A percentile compares a stretch with the other conserved stretches of the same genome.
phyloP scores from a whole-genome alignment of 176 grass and related monocot species.

The Oryza glumipatula region DNA sequence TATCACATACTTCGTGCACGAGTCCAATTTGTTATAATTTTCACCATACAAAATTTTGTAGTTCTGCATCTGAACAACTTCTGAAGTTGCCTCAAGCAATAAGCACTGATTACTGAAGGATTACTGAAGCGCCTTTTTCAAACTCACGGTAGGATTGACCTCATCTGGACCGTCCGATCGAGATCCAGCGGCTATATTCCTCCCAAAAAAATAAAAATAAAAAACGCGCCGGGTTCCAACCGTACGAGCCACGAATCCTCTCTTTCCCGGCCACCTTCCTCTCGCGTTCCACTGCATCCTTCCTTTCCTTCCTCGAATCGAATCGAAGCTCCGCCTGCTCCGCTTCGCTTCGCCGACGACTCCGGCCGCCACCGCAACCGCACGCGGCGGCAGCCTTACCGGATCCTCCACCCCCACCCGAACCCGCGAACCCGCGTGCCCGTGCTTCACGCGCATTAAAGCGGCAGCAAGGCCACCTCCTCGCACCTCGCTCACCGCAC shows the following conservation, averaged over 20 bases:
- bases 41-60: not conserved
- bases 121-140: not conserved
- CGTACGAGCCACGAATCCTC: conserved; percentile 5
- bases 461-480: conserved; percentile 28
- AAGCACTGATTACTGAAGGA: not conserved
- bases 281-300: not conserved
- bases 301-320: no score
- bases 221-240: not conserved
- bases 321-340: no score
- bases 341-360: conserved; percentile 16
- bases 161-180: not conserved
- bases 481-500: not conserved
- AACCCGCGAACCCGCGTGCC: conserved; percentile 29
- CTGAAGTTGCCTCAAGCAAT: no score
- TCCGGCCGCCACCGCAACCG: conserved; percentile 15
- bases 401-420: conserved; percentile 19
- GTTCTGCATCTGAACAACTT: not conserved
- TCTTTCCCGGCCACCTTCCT: not conserved
- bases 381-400: conserved; percentile 19
- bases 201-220: not conserved
- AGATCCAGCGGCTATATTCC: not conserved
- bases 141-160: not conserved
- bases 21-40: no score
- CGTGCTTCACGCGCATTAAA: conserved; percentile 39
- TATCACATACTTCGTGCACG: no score